Conservation (phyloP, 805 yeast species). For the Monosporozyma aquatica region DNA sequence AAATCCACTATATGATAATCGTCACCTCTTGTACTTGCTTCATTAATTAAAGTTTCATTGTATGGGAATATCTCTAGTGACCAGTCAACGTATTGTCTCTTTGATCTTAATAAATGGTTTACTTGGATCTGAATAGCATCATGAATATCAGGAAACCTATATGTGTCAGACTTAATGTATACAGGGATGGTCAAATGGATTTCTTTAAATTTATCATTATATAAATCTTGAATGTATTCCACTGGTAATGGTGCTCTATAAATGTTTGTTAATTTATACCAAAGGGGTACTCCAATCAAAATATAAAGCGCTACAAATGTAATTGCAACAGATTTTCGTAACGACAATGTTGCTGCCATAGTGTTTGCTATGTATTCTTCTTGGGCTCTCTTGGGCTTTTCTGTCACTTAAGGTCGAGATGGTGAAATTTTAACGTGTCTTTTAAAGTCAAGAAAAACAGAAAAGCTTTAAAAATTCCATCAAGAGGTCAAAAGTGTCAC, state of each 20-base stretch:
- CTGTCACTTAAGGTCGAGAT: no score
- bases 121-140: constrained; percentile 44
- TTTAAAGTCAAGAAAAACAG: background rate
- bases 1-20: constrained; percentile 33
- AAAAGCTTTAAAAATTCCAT: no score
- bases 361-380: background rate
- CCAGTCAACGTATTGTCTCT: constrained; percentile 30
- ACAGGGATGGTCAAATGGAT: constrained; percentile 37
- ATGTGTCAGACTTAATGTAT: constrained; percentile 35
- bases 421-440: background rate
- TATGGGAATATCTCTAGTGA: constrained; percentile 24
- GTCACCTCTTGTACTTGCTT: constrained; percentile 3
- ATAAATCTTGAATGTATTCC: constrained; percentile 30
- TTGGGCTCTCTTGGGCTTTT: background rate
- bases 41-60: constrained; percentile 13
- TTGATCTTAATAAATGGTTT: constrained; percentile 29
- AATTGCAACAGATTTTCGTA: constrained; percentile 19
- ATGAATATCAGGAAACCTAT: constrained; percentile 58
- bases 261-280: constrained; percentile 36
- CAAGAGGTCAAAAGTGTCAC: no score
- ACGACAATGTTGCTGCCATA: constrained; percentile 1
- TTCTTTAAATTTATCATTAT: constrained; percentile 36
- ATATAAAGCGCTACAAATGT: constrained; percentile 25
- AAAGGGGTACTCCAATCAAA: constrained; percentile 34
- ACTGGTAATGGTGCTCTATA: constrained; percentile 35